A percentile compares a stretch with the other conserved stretches of the same genome.
These are phyloP conservation scores for Entomortierella chlamydospora DNA, from an alignment of 192 early-diverging fungal species.

Conservation along the genomic window DNA sequence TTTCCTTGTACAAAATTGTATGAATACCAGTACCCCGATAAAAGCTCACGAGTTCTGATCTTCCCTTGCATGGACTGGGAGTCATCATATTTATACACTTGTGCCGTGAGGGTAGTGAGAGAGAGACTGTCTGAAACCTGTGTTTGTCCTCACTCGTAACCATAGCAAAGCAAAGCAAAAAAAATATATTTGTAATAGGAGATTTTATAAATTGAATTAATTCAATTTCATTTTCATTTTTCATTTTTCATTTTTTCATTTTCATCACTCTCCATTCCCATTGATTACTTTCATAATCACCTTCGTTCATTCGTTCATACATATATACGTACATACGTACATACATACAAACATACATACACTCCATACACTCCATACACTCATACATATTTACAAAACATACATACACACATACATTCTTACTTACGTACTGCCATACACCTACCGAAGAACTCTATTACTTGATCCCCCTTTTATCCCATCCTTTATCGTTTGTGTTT, in stretches of 20 bases:
- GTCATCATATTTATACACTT: too few relatives aligned
- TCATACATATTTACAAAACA: too few relatives aligned
- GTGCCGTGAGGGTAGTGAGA: too few relatives aligned
- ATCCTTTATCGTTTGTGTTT: not conserved
- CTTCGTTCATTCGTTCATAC: not conserved
- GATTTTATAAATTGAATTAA: not conserved
- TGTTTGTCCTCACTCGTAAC: not conserved
- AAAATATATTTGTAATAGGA: too few relatives aligned
- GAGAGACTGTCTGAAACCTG: too few relatives aligned
- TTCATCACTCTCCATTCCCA: not conserved
- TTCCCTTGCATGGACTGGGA: not conserved
- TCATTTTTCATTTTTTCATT: not conserved
- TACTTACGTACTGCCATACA: too few relatives aligned
- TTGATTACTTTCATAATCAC: not conserved
- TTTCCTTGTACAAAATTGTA: not conserved
- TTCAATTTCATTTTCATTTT: not conserved
- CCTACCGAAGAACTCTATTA: too few relatives aligned
- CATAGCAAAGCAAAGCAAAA: not conserved
- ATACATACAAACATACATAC: too few relatives aligned
- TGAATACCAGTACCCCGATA: not conserved
- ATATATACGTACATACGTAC: too few relatives aligned
- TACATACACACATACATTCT: too few relatives aligned
- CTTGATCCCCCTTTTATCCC: not conserved
- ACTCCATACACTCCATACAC: too few relatives aligned
- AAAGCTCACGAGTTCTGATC: conserved; percentile 1